These are phyloP conservation scores for Nepenthes alata DNA, from an alignment of 179 eudicot genomes.

Conservation along the genomic window DNA sequence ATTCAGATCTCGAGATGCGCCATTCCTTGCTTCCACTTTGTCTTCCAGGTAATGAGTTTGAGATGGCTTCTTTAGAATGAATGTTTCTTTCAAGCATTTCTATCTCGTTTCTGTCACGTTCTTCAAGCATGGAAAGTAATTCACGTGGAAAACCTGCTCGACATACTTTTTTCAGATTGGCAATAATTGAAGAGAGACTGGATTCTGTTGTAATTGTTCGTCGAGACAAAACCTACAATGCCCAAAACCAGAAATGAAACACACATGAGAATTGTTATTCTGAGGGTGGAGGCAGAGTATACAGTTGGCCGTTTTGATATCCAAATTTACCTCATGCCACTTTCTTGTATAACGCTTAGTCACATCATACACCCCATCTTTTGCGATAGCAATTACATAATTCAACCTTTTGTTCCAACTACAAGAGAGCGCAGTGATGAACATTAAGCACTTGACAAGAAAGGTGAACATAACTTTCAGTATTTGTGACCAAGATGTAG, in stretches of 20 bases:
- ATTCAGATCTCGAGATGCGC: constrained; percentile 85
- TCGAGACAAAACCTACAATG: constrained; percentile 59
- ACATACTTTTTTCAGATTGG: constrained; percentile 47
- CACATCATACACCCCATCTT: constrained; percentile 94
- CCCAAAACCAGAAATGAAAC: not conserved
- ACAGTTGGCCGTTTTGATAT: not conserved
- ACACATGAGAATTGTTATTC: not conserved
- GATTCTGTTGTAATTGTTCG: constrained; percentile 59
- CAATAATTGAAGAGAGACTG: constrained; percentile 34
- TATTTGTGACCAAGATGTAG: not conserved
- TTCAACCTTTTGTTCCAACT: constrained; percentile 76
- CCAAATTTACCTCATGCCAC: constrained; percentile 69
- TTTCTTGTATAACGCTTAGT: constrained; percentile 91
- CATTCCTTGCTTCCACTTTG: constrained; percentile 83
- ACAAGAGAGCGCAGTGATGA: constrained; percentile 9
- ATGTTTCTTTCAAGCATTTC: constrained; percentile 46
- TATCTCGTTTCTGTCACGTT: constrained; percentile 55
- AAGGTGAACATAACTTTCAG: not conserved
- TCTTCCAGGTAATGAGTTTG: constrained; percentile 83
- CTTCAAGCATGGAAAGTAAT: constrained; percentile 36
- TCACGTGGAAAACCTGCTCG: constrained; percentile 42
- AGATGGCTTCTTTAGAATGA: constrained; percentile 37
- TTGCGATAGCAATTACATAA: constrained; percentile 70
- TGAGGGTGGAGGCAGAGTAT: not conserved
- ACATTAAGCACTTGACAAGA: not conserved